Conservation (phyloP, 1,284 basidiomycete species). For the Takashimella tepidaria region DNA sequence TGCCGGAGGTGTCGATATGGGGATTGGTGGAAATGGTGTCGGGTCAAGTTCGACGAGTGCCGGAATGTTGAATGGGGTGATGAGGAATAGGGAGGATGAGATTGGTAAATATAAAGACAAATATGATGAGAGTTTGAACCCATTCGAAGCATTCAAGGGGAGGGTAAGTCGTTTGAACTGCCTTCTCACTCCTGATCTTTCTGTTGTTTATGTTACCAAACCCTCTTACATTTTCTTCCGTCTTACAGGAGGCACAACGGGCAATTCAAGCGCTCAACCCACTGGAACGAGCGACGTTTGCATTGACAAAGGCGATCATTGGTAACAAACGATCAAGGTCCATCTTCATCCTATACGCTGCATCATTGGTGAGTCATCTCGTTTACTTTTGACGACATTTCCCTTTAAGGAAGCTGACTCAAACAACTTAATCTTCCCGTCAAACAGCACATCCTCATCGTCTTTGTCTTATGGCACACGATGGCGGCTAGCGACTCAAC, state of each 20-base stretch:
- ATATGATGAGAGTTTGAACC: conserved; percentile 96
- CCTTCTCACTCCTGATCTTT: background rate
- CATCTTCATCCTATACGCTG: conserved; percentile 46
- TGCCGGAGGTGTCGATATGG: background rate
- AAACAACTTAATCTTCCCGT: background rate
- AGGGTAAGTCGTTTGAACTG: conserved; percentile 57
- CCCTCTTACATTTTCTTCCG: no score
- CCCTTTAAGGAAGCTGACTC: no score
- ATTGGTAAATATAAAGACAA: conserved; percentile 82
- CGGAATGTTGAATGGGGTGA: conserved; percentile 33
- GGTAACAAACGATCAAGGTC: conserved; percentile 74
- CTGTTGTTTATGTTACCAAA: background rate
- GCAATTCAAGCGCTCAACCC: conserved; percentile 89
- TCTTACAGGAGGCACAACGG: conserved; percentile 82
- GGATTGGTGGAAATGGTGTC: background rate
- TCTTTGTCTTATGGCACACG: conserved; percentile 41
- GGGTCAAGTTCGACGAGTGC: conserved; percentile 6
- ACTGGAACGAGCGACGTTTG: conserved; percentile 79
- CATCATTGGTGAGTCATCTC: conserved; percentile 31
- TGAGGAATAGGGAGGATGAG: conserved; percentile 55
- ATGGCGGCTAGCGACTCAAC: conserved; percentile 39
- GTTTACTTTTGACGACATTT: no score
- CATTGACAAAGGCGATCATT: conserved; percentile 76
- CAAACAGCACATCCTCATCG: conserved; percentile 39
- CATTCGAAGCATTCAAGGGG: conserved; percentile 93